Base-by-base conservation (phyloP, 2,329 filamentous ascomycete species). In the Botrytis paeoniae region DNA sequence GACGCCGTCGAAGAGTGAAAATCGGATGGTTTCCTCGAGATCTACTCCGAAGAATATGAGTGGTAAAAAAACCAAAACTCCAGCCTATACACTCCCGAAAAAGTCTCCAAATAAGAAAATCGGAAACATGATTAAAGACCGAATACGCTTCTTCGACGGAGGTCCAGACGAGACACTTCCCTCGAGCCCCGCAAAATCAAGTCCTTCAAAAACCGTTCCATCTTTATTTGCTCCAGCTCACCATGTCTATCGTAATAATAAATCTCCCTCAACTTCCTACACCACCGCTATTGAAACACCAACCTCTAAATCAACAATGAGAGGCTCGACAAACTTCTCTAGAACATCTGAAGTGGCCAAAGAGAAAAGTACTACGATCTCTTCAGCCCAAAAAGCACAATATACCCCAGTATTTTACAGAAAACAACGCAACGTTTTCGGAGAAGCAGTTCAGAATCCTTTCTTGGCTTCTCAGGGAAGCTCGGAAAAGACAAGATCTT, bases 61-160 rank as follows among this genome's bases (percentile, higher is more conserved):
- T 41, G 5, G 12, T 10, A 51, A 25, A 12, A 51, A 51, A 25
- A 6, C 9, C 3, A 63, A 61, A 48, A 22, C 35, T 35, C 63
- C 70, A 20, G 59, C 60, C 48, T 72, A 61, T 32, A 43, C 32
- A 51, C 16, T 35, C 16, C 37, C 48, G 57, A 73, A 75, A 29
- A 64, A 51, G n/a, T 37, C 39, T n/a, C 57, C 51, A 5, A 43
- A 64, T 22, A 73, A 70, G 64, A 75, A 73, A 43, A 73, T 63
- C 35, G 57, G 32, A 41, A 72, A n/a, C 37, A 73, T 74, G 20
- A 76, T 79, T 32, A 75, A 72, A 63, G 78, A 78, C 25, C 78
- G 74, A 29, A 79, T 80, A 35, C 73, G 54, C 41, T 74, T 78
- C 63, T 79, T 75, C 64, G 78, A 79, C 73, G 75, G 78, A 29